Evolutionary conservation across 106 monocot species (phyloP).

Genomic region (Dendrobium officinale): DNA sequence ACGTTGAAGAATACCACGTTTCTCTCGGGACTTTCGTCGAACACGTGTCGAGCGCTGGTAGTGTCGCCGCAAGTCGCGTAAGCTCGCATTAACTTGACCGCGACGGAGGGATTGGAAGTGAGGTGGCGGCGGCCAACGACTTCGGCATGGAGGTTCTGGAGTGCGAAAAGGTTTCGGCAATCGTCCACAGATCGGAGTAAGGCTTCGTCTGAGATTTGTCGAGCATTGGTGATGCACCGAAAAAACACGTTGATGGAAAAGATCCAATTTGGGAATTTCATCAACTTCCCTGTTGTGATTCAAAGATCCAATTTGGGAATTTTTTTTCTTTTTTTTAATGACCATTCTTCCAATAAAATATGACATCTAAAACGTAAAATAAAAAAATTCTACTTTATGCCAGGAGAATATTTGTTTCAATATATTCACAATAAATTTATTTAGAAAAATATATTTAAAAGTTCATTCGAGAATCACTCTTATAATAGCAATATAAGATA

Average conservation of each 20-base stretch:
- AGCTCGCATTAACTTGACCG: slow-evolving; percentile 71
- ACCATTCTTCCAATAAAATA: too few species aligned
- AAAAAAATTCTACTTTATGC: too few species aligned
- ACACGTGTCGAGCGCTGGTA: slow-evolving; percentile 37
- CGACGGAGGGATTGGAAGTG: slow-evolving; percentile 27
- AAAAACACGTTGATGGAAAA: slow-evolving; percentile 2
- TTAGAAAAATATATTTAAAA: too few species aligned
- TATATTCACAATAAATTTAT: too few species aligned
- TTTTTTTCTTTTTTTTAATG: background rate
- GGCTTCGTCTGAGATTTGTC: slow-evolving; percentile 5
- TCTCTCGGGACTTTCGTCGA: slow-evolving; percentile 35
- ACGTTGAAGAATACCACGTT: slow-evolving; percentile 79
- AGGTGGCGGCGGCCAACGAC: slow-evolving; percentile 25
- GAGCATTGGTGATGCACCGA: background rate
- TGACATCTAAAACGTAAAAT: too few species aligned
- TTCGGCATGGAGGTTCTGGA: slow-evolving; percentile 33
- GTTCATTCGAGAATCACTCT: too few species aligned
- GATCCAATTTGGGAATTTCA: background rate
- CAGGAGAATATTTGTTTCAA: too few species aligned
- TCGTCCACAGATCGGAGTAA: slow-evolving; percentile 34
- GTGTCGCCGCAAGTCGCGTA: slow-evolving; percentile 50
- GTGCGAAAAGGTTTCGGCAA: slow-evolving; percentile 23
- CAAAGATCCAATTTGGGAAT: background rate
- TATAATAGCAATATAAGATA: too few species aligned
- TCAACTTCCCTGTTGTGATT: background rate